Evolutionary conservation across 345 rosid genomes (phyloP), one percentile per base, ranked within the genome.

Genomic region (Isatis tinctoria): DNA sequence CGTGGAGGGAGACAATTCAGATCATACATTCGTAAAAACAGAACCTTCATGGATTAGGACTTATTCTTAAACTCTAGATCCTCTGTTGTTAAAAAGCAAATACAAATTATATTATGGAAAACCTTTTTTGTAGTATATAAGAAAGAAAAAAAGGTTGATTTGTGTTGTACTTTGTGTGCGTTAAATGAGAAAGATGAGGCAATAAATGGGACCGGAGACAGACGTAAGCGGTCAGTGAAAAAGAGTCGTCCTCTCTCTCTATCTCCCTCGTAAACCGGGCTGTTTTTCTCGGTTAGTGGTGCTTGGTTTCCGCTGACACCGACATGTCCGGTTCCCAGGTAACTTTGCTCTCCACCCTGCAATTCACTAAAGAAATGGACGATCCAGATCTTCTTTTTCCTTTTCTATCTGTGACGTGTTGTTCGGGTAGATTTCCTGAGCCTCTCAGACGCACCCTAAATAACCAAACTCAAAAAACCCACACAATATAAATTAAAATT

Each of bases 271-370:
- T 70, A 74, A 80, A 59, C 62, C 85, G 85, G 85, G 82, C 83
- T 73, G 72, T 77, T 77, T 80, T 77, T 79, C 77, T 82, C 85
- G 85, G 71, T 74, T 62, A 41, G 56, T 78, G 85, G 52, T 73
- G 85, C 87, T 73, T 67, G 60, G 85, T 77, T 82, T 76, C 83
- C 85, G 83, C 87, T 84, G 87, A 84, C 87, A 79, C 80, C 76
- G 83, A 84, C 87, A 79, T 62, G 85, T 81, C 83, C 82, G 78
- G 83, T 79, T 79, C 68, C 72, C 60, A 62, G 81, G 80, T 72
- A 63, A 65, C 62, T 39, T 24, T 10, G 0, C 3, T 69, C 20
- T 60, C 11, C 33, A 18, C 77, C 82, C 81, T 82, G 37, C 56
- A 79, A 84, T 84, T 22, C 30, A 3, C 3, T 17, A 5, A 5